phyloP scores from a whole-genome alignment of 169 alveolate species.

The Amoebophrya sp. region DNA sequence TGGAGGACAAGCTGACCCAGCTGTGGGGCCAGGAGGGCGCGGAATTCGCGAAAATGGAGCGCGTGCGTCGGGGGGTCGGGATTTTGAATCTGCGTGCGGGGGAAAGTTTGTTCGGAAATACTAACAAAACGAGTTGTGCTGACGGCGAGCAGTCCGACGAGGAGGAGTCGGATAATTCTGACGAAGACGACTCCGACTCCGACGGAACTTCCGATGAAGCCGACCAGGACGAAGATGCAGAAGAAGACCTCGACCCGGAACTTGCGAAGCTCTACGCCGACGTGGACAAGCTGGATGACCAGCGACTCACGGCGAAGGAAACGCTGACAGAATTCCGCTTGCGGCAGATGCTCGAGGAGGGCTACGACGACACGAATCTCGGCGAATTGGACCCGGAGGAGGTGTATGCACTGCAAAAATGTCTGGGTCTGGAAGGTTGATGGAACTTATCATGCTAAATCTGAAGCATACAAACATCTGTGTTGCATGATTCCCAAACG shows the following conservation, averaged over 20 bases:
- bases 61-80: not conserved
- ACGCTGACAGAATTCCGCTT: not conserved
- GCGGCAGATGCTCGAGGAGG: constrained; percentile 7
- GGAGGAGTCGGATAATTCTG: not conserved
- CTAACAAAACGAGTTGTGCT: no score
- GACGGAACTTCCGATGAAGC: not conserved
- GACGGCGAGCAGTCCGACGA: not conserved
- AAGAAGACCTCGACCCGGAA: not conserved
- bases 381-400: not conserved
- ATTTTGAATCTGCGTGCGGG: not conserved
- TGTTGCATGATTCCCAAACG: no score
- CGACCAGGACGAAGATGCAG: not conserved
- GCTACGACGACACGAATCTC: not conserved
- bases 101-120: not conserved
- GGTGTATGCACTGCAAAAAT: no score
- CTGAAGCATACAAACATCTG: no score
- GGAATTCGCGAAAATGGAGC: not conserved
- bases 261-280: not conserved
- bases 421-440: no score
- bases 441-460: no score
- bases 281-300: not conserved
- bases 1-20: not conserved
- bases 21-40: constrained; percentile 12
- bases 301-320: not conserved
- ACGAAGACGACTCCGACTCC: not conserved